These are phyloP conservation scores for Pythium brassicae DNA, from an alignment of 352 stramenopile genomes.

Conservation along the genomic window DNA sequence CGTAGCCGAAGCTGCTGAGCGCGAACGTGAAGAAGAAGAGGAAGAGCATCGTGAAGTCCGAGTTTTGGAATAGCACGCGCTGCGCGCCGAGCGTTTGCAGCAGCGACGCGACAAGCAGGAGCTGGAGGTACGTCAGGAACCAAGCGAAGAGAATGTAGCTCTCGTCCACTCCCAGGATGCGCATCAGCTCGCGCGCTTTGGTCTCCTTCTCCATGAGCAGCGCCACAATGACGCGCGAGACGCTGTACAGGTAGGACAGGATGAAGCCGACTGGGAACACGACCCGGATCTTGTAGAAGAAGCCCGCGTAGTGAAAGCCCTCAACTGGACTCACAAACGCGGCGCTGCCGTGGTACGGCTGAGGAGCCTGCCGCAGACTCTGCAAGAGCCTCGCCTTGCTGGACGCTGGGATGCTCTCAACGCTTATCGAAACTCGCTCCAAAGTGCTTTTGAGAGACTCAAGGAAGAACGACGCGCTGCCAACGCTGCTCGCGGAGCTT, in stretches of 20 bases:
- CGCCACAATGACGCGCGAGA: slow-evolving; percentile 87
- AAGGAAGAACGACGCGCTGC: slow-evolving; percentile 6
- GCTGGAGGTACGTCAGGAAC: slow-evolving; percentile 76
- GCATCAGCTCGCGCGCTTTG: slow-evolving; percentile 86
- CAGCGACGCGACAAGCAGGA: slow-evolving; percentile 42
- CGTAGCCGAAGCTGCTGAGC: slow-evolving; percentile 72
- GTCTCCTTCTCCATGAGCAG: slow-evolving; percentile 93
- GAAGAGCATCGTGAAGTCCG: slow-evolving; percentile 36
- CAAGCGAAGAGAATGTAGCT: slow-evolving; percentile 43
- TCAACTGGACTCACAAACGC: slow-evolving; percentile 49
- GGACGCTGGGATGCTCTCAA: slow-evolving; percentile 6
- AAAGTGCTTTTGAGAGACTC: slow-evolving; percentile 4
- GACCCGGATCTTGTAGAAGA: slow-evolving; percentile 73
- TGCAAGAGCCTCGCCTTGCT: slow-evolving; percentile 37
- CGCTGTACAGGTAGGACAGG: slow-evolving; percentile 90
- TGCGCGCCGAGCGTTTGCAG: slow-evolving; percentile 37
- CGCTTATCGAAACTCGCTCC: slow-evolving; percentile 12
- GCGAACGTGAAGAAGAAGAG: slow-evolving; percentile 75
- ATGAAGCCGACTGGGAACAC: slow-evolving; percentile 90
- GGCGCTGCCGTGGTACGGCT: slow-evolving; percentile 44
- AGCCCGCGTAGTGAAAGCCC: slow-evolving; percentile 52
- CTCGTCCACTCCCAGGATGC: slow-evolving; percentile 88
- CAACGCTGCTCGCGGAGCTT: not conserved
- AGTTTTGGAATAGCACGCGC: slow-evolving; percentile 43
- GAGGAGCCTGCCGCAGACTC: slow-evolving; percentile 52